These are phyloP conservation scores for Cylindrodendrum hubeiense DNA, from an alignment of 2,329 filamentous ascomycete genomes.

Conservation along the genomic window DNA sequence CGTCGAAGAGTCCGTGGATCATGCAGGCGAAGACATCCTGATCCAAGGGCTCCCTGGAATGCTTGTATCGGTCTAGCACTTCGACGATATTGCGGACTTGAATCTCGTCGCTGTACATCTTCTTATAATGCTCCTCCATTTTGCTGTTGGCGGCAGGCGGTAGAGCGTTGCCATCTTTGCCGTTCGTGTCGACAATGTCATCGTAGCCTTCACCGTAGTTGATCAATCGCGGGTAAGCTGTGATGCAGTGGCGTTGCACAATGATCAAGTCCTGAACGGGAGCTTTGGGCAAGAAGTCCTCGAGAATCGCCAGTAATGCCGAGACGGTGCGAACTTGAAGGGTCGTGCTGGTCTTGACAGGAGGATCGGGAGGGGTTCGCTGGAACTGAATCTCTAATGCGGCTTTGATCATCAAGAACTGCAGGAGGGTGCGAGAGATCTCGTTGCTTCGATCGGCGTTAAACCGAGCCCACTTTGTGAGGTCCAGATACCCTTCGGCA, in stretches of 20 bases:
- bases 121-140: slow-evolving; percentile 98
- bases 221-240: slow-evolving; percentile 92
- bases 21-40: slow-evolving; percentile 98
- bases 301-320: slow-evolving; percentile 82
- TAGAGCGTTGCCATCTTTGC: slow-evolving; percentile 83
- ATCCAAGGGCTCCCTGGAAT: slow-evolving; percentile 83
- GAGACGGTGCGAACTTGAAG: slow-evolving; percentile 89
- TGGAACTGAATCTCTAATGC: slow-evolving; percentile 83
- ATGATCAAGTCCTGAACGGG: slow-evolving; percentile 77
- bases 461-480: slow-evolving; percentile 83
- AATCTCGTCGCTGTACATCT: slow-evolving; percentile 94
- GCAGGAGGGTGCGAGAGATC: slow-evolving; percentile 78
- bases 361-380: slow-evolving; percentile 70
- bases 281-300: slow-evolving; percentile 73
- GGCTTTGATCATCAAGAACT: slow-evolving; percentile 88
- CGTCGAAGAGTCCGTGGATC: slow-evolving; percentile 97
- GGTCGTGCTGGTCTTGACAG: slow-evolving; percentile 74
- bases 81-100: slow-evolving; percentile 89
- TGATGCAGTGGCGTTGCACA: slow-evolving; percentile 89
- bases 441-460: slow-evolving; percentile 75
- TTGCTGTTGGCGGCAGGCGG: slow-evolving; percentile 83
- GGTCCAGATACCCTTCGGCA: slow-evolving; percentile 81
- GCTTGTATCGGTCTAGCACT: slow-evolving; percentile 87
- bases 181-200: slow-evolving; percentile 89
- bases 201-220: slow-evolving; percentile 96